Base-by-base conservation (phyloP, 164 flowering plant species). In the Tetrastigma voinierianum region DNA sequence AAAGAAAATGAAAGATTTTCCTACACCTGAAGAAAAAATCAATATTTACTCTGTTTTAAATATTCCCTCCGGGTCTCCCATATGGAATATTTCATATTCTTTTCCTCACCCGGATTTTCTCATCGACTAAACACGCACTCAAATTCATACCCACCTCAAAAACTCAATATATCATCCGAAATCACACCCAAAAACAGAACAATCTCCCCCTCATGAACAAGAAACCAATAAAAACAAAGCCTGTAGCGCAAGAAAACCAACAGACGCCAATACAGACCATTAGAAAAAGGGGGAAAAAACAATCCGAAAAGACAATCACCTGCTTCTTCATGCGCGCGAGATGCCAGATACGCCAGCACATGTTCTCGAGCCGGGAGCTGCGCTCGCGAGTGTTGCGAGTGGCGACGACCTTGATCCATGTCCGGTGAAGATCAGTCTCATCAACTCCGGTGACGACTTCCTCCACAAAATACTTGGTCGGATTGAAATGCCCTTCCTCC, bases 281-380 rank as follows among this genome's bases (percentile, higher is more conserved):
- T 40, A n/a, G 14, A 40, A 25, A 21, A n/a, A 64, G 20, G 53
- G 32, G 20, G 53, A 21, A 70, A 14, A 25, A 18, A 61, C 20
- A 61, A 12, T 15, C 40, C 9, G 25, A 47, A 9, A 25, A 51
- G 54, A 21, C 0, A 61, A 14, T 25, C 3, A 87, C 96, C 90
- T 90, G 96, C 65, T 86, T 90, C 84, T 87, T 81, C 80, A 87
- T 83, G 23, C 96, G 86, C 12, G 98, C 77, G 21, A 94, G 98
- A 67, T 94, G 98, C 98, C 98, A 94, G 57, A 94, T 90, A 18
- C 98, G 81, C 98, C 98, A 94, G 66, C 98, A 94, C 96, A 90
- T 94, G 71, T 94, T 94, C 83, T 94, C 97, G 51, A 94, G 90
- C 13, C 98, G 66, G 43, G 90, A 84, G 77, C 90, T 89, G 21